Evolutionary conservation across 768 basidiomycete species (phyloP), one percentile per base, ranked within the genome.

Genomic region (Rhodosporidiobolus sp.): DNA sequence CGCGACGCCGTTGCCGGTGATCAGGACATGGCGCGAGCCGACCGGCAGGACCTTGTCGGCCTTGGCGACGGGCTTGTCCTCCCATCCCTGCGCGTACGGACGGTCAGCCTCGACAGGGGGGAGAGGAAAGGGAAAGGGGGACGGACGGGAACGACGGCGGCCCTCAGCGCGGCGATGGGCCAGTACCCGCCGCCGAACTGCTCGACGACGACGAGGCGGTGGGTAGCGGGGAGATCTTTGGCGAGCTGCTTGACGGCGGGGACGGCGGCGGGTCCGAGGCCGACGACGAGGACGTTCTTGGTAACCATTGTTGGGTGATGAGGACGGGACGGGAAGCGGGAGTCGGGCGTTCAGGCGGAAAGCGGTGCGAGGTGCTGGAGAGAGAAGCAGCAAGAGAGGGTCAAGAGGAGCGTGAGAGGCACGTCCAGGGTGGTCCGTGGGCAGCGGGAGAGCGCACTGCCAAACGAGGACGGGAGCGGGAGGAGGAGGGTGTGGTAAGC

Each of bases 211-310:
- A 74, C 54, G 48, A 74, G 26, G 9, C 73, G 73, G 28, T 70
- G 66, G 7, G 58, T 30, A 0, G 56, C 4, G 0, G 73, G 73
- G 2, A 74, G 43, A 2, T 30, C 17, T 4, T 54, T 30, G 1
- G 56, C 35, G 38, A 74, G 65, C 3, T 52, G n/a, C n/a, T 70
- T 59, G 8, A 60, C 54, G 3, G 66, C n/a, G 8, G 38, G 43
- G 0, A 53, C 66, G 0, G 69, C 73, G 1, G 69, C 34, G 1
- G 53, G 62, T 1, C 73, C 73, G 6, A 59, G 45, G 6, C 73
- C 73, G 55, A 74, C 63, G 53, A 70, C 26, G n/a, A 74, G 62
- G 54, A 74, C 56, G 58, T 70, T 74, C 30, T 58, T 17, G n/a
- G 46, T 46, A 26, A 30, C 17, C 45, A 6, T 26, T 10, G n/a